Base-by-base conservation (phyloP, 805 yeast genomes). In the Wickerhamomyces hampshirensis region DNA sequence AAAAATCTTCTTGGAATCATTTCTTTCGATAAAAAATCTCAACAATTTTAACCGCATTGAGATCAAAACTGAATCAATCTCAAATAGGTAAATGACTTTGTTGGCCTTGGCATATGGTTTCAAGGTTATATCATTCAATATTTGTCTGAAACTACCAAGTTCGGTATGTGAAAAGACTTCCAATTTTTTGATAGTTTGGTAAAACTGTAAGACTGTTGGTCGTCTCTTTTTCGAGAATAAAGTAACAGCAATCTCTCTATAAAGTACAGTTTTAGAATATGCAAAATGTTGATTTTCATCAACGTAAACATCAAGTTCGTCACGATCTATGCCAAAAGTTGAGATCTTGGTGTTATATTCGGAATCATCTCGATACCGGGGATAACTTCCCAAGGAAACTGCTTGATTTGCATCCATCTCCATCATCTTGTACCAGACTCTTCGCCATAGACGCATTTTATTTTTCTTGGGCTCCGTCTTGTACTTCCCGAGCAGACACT, bases 41-140 rank as follows among this genome's bases (percentile, higher is more conserved):
- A 60, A 59, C 4, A 75, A 35, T 32, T 63, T 66, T 26, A 47
- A 55, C 35, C 58, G 55, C 10, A 74, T 38, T 8, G 67, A 50
- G 10, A 63, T 42, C 30, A 57, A 42, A 35, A 66, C 13, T 0
- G 48, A 59, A 11, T 61, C 50, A 28, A 58, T 51, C 30, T 60
- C 58, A 26, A 47, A 36, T 15, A 46, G 28, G 31, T 53, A 53
- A 3, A 39, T 30, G 2, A 52, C 44, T 23, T 45, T 57, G 24
- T 53, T 53, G 10, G 45, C 51, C 13, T 46, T 42, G 2, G 39
- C 55, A 15, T 31, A 47, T 11, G 43, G 38, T 12, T 37, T 33
- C 7, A 44, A 28, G 1, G 27, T 31, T 3, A 34, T 12, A 6
- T 50, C 46, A n/a, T 35, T 33, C 2, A 47, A 12, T 2, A 48